Base-by-base conservation (phyloP, 2,329 filamentous ascomycete species). In the Laburnicola sp. region DNA sequence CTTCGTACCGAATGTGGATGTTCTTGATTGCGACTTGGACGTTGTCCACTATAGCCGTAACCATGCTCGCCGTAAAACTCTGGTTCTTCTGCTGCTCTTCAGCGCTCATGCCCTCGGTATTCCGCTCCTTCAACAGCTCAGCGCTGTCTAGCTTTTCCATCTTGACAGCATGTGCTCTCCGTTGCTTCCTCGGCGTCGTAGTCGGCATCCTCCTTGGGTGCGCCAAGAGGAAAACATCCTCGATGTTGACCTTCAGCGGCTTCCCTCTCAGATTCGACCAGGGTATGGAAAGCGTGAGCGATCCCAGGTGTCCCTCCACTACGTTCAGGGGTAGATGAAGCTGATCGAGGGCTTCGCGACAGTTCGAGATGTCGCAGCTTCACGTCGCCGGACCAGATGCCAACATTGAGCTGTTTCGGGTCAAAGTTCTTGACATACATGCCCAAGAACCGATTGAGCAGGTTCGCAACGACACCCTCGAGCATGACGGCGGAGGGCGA, bases 401-500 rank as follows among this genome's bases (percentile, higher is more conserved):
- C 94, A 58, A 99, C 92, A 72, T 99, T 99, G 60, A 99, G 83
- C 79, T 99, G 94, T 68, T 91, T 88, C 48, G 94, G 91, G 75
- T 99, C 94, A 73, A 99, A 99, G 77, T 99, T 97, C 82, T 96
- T 92, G 75, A 99, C 93, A 75, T 99, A 99, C 88, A 97, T 96
- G 82, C 94, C 95, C 84, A 99, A 79, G 77, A 99, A 97, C 80
- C 95, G 89, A 80, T 99, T 99, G 66, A 99, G 87, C 80, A 99
- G 82, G 76, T 93, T 95, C 66, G 94, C 91, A 59, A 97, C 94
- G 64, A 99, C 82, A 63, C 92, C 90, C 83, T 99, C 94, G 78
- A 99, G 85, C 94, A 99, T 99, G 68, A 73, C 81, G 77, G 74
- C 66, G 73, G 74, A 65, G 64, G 74, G 71, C 71, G 79, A 85